Evolutionary conservation across 2,329 filamentous ascomycete genomes (phyloP).

Genomic region (Tolypocladium amazonense): DNA sequence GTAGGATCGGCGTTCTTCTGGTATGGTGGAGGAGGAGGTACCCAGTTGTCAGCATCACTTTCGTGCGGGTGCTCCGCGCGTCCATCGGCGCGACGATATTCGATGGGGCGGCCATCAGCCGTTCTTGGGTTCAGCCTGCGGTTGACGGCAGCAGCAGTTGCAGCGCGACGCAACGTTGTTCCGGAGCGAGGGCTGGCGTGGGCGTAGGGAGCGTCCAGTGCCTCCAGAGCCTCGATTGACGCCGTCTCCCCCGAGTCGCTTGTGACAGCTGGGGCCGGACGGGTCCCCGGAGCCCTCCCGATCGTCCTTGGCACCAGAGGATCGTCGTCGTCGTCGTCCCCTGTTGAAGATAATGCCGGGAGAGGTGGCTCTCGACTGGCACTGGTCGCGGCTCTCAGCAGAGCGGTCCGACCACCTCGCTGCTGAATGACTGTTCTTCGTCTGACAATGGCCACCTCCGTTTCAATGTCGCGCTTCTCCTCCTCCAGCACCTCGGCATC

Average conservation of each 20-base stretch:
- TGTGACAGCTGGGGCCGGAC: slow-evolving; percentile 7
- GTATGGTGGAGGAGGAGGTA: slow-evolving; percentile 75
- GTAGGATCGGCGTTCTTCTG: slow-evolving; percentile 53
- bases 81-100: slow-evolving; percentile 60
- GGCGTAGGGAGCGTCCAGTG: slow-evolving; percentile 61
- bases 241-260: slow-evolving; percentile 32
- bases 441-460: slow-evolving; percentile 69
- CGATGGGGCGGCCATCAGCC: slow-evolving; percentile 39
- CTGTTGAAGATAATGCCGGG: slow-evolving; percentile 18
- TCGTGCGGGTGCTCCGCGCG: slow-evolving; percentile 69
- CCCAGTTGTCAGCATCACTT: slow-evolving; percentile 82
- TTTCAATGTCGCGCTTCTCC: slow-evolving; percentile 61
- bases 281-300: slow-evolving; percentile 14
- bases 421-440: slow-evolving; percentile 60
- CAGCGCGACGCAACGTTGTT: slow-evolving; percentile 60
- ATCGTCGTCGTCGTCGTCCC: slow-evolving; percentile 34
- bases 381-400: slow-evolving; percentile 39
- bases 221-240: slow-evolving; percentile 46
- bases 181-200: slow-evolving; percentile 62
- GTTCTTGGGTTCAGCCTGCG: slow-evolving; percentile 54
- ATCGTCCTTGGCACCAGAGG: slow-evolving; percentile 42
- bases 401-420: slow-evolving; percentile 33
- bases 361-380: slow-evolving; percentile 16
- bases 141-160: slow-evolving; percentile 65
- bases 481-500: slow-evolving; percentile 62